phyloP scores from a whole-genome alignment of 306 rosid species.

The Gillenia trifoliata region DNA sequence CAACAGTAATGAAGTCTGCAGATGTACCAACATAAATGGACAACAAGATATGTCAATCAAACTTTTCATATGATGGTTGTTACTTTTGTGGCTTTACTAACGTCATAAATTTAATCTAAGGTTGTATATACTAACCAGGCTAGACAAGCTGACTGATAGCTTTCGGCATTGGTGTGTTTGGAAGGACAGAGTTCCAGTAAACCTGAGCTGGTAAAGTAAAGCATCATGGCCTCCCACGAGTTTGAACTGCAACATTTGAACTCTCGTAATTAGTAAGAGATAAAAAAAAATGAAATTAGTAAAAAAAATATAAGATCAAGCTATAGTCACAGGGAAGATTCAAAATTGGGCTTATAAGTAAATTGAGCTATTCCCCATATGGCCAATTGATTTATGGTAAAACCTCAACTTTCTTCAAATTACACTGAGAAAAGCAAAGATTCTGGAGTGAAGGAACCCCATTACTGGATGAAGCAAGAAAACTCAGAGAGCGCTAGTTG shows the following conservation, averaged over 20 bases:
- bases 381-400: too few species aligned
- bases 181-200: constrained; percentile 58
- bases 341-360: constrained; percentile 14
- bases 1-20: neutral
- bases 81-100: too few species aligned
- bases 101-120: too few species aligned
- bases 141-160: constrained; percentile 32
- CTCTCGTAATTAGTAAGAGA: neutral
- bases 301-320: too few species aligned
- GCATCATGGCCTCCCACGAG: constrained; percentile 38
- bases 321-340: neutral
- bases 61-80: too few species aligned
- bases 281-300: neutral
- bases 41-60: too few species aligned
- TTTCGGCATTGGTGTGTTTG: constrained; percentile 56
- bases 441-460: constrained; percentile 26
- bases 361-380: too few species aligned
- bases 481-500: too few species aligned
- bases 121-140: constrained; percentile 27
- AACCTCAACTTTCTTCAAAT: too few species aligned
- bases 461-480: too few species aligned
- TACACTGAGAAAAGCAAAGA: constrained; percentile 42
- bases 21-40: neutral
- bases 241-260: constrained; percentile 23
- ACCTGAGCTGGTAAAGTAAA: constrained; percentile 40